Evolutionary conservation across 1,284 basidiomycete genomes (phyloP), one percentile per base, ranked within the genome.

Genomic region (Polyporus tsugae): DNA sequence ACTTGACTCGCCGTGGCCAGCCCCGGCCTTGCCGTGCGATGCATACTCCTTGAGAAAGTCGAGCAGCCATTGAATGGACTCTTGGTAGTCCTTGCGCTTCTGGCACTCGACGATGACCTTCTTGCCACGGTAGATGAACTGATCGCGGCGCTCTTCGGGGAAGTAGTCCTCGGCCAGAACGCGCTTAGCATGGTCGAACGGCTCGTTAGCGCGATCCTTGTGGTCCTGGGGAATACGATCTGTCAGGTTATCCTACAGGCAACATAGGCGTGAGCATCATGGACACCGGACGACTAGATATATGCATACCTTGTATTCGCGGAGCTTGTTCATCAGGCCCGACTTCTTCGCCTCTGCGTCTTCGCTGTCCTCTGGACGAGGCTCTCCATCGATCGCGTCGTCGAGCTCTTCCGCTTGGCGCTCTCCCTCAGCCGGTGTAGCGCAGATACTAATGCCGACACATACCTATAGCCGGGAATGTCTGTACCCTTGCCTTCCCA

Each of bases 71-170:
- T 82, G 82, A 72, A 96, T 87, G 44, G 92, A 90, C 65, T 89
- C 90, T 75, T 96, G 94, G 82, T 98, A 98, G 77, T 97, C 94
- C 68, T 91, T 87, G 82, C 97, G 95, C 78, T 92, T 90, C 83
- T 98, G 97, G 81, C 95, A 96, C 81, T 98, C 97, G 68, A 96
- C 86, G 70, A 98, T 88, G 52, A 95, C 89, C 86, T 93, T 95
- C 84, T 94, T 94, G 35, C 87, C 84, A 13, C 93, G 87, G 81
- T 88, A 94, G 76, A 95, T 90, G 80, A 92, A 94, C 74, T 91
- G 91, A 66, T 96, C 92, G 29, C 95, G 86, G 39, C 95, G 85
- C 82, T 96, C 95, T 78, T 94, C 85, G 11, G 95, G 95, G 86
- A 97, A 96, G 78, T 92, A 93, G 53, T 97, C 91, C 69, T 93